Conservation (phyloP, 1,284 basidiomycete genomes). For the Wallemia ichthyophaga region DNA sequence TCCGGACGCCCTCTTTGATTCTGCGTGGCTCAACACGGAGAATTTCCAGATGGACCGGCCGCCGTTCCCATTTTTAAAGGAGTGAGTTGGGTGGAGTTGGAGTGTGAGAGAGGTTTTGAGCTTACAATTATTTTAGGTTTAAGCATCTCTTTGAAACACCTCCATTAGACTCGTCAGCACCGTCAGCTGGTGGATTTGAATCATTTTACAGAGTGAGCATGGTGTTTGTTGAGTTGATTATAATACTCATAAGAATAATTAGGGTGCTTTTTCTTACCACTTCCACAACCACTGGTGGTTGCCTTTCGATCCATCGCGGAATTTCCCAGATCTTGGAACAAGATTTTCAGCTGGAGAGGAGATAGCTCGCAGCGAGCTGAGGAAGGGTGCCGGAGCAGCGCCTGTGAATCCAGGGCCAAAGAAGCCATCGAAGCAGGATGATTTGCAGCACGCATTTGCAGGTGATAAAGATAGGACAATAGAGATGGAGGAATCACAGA, state of each 20-base stretch:
- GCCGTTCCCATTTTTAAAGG: constrained; percentile 50
- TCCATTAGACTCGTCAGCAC: constrained; percentile 30
- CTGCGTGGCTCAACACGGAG: constrained; percentile 60
- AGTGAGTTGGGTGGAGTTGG: constrained; percentile 20
- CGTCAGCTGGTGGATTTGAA: constrained; percentile 44
- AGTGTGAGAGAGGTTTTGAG: background rate
- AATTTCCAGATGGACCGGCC: constrained; percentile 49
- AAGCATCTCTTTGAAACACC: constrained; percentile 53
- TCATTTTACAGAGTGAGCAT: constrained; percentile 35
- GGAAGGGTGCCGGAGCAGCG: constrained; percentile 3
- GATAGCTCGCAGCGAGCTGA: constrained; percentile 7
- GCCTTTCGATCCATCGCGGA: constrained; percentile 56
- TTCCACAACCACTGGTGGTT: constrained; percentile 78
- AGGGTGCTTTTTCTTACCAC: constrained; percentile 53
- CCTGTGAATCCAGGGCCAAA: constrained; percentile 1
- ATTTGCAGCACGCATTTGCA: constrained; percentile 7
- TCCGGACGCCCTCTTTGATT: constrained; percentile 58
- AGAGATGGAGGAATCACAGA: constrained; percentile 12
- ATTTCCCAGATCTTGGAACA: constrained; percentile 67
- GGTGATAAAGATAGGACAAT: constrained; percentile 7
- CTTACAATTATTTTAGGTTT: constrained; percentile 22
- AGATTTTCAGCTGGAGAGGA: constrained; percentile 43
- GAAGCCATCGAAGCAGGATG: constrained; percentile 7
- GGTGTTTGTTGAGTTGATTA: background rate
- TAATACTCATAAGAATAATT: background rate